phyloP scores from a whole-genome alignment of 331 rosid genomes.

The Stylosanthes scabra region DNA sequence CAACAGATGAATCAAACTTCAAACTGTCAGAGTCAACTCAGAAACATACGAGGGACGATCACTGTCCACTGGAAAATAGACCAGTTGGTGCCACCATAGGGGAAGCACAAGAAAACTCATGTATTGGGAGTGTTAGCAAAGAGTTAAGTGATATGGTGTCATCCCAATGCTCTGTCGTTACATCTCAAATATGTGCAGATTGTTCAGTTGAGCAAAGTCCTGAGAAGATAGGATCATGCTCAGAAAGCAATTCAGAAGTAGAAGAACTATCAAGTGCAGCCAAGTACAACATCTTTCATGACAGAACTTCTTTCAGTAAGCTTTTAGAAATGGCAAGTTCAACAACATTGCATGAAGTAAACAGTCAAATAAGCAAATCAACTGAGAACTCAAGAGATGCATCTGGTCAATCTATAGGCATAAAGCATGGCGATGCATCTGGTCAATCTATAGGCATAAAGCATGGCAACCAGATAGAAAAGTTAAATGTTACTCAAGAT shows the following conservation, averaged over 20 bases:
- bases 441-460: conserved; percentile 37
- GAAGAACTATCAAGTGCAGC: conserved; percentile 57
- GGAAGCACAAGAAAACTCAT: conserved; percentile 42
- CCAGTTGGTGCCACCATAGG: conserved; percentile 39
- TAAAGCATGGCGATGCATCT: conserved; percentile 43
- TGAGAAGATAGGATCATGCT: conserved; percentile 60
- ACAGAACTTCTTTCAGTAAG: conserved; percentile 47
- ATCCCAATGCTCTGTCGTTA: conserved; percentile 46
- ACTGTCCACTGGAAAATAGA: conserved; percentile 39
- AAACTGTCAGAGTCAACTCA: conserved; percentile 47
- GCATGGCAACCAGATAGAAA: conserved; percentile 48
- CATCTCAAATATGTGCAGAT: conserved; percentile 64
- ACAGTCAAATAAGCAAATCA: conserved; percentile 41
- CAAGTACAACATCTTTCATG: conserved; percentile 40
- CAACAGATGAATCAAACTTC: conserved; percentile 56
- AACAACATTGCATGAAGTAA: conserved; percentile 46
- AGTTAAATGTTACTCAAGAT: conserved; percentile 44
- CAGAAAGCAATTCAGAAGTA: conserved; percentile 66
- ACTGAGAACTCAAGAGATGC: conserved; percentile 41
- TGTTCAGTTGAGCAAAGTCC: conserved; percentile 60
- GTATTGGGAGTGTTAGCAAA: conserved; percentile 46
- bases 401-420: conserved; percentile 32
- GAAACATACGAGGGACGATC: conserved; percentile 39
- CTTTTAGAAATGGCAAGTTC: conserved; percentile 57
- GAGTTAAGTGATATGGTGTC: conserved; percentile 49